Percentiles rank a stretch among this genome's conserved stretches.
phyloP scores from a whole-genome alignment of 2,329 filamentous ascomycete genomes.

The Diaporthe ampelina region DNA sequence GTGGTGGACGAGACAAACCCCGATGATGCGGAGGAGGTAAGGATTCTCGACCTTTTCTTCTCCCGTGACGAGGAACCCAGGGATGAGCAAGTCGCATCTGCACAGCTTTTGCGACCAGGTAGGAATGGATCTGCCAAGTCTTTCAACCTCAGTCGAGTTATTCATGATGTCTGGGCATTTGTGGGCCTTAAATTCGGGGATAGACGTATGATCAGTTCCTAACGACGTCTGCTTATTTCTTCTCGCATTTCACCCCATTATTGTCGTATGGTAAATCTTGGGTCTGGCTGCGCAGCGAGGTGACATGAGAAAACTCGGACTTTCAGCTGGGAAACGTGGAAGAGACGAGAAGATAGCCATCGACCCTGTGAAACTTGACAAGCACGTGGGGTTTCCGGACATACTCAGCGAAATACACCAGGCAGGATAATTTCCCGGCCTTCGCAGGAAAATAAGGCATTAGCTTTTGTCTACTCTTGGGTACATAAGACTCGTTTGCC shows the following conservation, averaged over 20 bases:
- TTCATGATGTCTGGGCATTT: not conserved
- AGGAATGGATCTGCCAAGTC: not conserved
- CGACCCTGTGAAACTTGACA: no score
- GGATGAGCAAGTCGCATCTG: not conserved
- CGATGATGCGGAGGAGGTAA: slow-evolving; percentile 65
- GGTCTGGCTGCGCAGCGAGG: not conserved
- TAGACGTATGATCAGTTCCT: not conserved
- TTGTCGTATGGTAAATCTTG: not conserved
- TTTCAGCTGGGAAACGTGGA: no score
- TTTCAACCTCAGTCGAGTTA: not conserved
- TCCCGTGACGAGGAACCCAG: not conserved
- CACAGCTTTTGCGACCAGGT: no score
- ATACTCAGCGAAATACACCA: not conserved
- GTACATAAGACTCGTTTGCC: not conserved
- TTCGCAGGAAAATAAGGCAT: slow-evolving; percentile 4
- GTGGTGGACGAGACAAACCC: slow-evolving; percentile 63
- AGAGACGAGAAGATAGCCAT: not conserved
- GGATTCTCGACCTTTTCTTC: slow-evolving; percentile 59
- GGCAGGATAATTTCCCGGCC: no score
- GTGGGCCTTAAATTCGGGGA: not conserved
- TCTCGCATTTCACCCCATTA: no score
- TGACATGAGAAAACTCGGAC: not conserved
- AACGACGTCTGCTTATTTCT: not conserved
- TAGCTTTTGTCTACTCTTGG: slow-evolving; percentile 33
- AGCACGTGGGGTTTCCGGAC: not conserved